Percentiles rank a stretch among this genome's conserved stretches.
phyloP scores from a whole-genome alignment of 176 grass and related monocot species.

The Cenchrus purpureus region DNA sequence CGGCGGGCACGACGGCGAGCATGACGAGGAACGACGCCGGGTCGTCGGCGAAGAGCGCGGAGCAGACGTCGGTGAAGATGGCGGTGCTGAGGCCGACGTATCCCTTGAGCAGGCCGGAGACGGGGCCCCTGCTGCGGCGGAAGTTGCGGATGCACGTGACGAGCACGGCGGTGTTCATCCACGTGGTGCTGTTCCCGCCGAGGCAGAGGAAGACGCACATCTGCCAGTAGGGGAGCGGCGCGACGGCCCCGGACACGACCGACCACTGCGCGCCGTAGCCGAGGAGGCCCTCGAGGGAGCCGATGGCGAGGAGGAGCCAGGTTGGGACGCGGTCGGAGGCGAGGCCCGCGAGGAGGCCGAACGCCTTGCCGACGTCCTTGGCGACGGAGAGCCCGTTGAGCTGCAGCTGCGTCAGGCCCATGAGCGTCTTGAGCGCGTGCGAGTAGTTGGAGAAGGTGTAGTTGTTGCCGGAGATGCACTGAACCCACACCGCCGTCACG shows the following conservation, averaged over 20 bases:
- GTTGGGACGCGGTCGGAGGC: conserved; percentile 89
- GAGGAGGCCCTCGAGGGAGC: conserved; percentile 80
- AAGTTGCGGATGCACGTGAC: conserved; percentile 99
- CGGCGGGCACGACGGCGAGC: conserved; percentile 76
- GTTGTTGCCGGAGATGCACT: conserved; percentile 99
- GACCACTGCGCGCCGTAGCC: conserved; percentile 95
- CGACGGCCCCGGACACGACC: conserved; percentile 63
- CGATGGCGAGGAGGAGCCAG: conserved; percentile 84
- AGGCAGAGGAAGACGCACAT: conserved; percentile 97
- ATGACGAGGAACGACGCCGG: conserved; percentile 84
- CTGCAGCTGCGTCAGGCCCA: conserved; percentile 91
- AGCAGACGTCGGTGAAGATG: conserved; percentile 91
- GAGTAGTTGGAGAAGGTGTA: conserved; percentile 99
- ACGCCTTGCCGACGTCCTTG: conserved; percentile 98
- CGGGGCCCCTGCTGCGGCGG: conserved; percentile 72
- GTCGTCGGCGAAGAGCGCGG: conserved; percentile 80
- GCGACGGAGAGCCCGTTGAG: conserved; percentile 95
- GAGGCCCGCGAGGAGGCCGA: conserved; percentile 84
- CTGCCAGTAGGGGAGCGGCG: conserved; percentile 95
- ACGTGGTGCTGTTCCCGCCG: conserved; percentile 93
- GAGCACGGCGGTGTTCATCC: conserved; percentile 99
- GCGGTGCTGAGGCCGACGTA: conserved; percentile 96
- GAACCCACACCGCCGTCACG: conserved; percentile 95
- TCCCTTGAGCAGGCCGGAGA: conserved; percentile 86
- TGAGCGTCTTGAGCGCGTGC: conserved; percentile 74